Base-by-base conservation (phyloP, 331 rosid genomes). In the Quercus phellos region DNA sequence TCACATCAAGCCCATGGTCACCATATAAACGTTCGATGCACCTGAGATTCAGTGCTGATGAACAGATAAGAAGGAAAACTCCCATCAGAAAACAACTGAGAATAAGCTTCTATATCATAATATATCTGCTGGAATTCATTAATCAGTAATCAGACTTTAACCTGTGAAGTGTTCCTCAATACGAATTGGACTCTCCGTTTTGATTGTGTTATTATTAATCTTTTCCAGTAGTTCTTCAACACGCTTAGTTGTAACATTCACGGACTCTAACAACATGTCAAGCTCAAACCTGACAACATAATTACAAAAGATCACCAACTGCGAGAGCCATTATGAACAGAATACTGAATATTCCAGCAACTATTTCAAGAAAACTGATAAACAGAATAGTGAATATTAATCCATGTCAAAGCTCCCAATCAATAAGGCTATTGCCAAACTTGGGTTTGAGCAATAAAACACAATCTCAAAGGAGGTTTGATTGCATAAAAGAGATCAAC, bases 201-300 rank as follows among this genome's bases (percentile, higher is more conserved):
- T 89, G 71, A 90, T 84, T 55, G 51, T 78, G 83, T 93, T 93
- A 84, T 64, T 93, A 80, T 88, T 91, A 80, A 93, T 79, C 93
- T 90, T 93, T 59, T 95, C 99, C 77, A 93, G 79, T 61, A 95
- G 87, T 60, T 95, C 99, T 84, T 93, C 96, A 21, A 95, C 99
- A 70, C 94, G 97, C 84, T 89, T 90, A 56, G 94, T 93, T 7
- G 97, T 86, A 58, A 82, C 96, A 77, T 93, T 93, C 76, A 90
- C 98, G 50, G 98, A 95, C 89, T 95, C 99, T 80, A 95, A 83
- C 92, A 95, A 80, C 99, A 95, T 95, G 82, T 95, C 99, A 18
- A 95, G 90, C 82, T 93, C 99, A 83, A 95, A 95, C 92, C 99
- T 95, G 92, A 78, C 68, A 83, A 30, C 69, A 79, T 9, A 35